Percentiles rank a stretch among this genome's conserved stretches.
phyloP scores from a whole-genome alignment of 495 filamentous ascomycete genomes.

The Rhizodiscina lignyota region DNA sequence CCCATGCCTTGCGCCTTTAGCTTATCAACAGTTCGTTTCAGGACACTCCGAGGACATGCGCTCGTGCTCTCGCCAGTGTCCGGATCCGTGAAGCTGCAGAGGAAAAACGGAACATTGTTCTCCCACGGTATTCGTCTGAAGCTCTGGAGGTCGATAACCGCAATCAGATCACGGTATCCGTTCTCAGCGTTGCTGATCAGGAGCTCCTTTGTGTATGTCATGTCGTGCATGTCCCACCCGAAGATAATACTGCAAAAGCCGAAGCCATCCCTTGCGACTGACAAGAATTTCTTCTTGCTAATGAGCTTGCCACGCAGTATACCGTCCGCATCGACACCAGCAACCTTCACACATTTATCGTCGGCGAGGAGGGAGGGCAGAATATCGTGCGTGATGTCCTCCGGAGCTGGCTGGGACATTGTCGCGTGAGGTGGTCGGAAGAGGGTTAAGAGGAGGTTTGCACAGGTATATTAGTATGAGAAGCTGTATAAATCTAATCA shows the following conservation, averaged over 20 bases:
- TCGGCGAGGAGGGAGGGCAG: constrained; percentile 48
- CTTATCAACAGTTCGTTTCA: constrained; percentile 53
- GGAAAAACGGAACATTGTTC: constrained; percentile 78
- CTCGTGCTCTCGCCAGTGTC: constrained; percentile 52
- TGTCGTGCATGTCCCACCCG: constrained; percentile 97
- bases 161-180: constrained; percentile 80
- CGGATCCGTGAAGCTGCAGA: constrained; percentile 74
- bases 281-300: constrained; percentile 90
- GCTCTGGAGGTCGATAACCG: constrained; percentile 61
- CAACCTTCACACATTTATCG: constrained; percentile 75
- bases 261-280: constrained; percentile 67
- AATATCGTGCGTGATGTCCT: constrained; percentile 38
- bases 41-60: constrained; percentile 65
- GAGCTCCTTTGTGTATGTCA: constrained; percentile 71
- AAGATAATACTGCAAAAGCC: constrained; percentile 96
- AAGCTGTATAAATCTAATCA: too few species aligned
- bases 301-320: constrained; percentile 84
- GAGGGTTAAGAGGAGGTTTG: constrained; percentile 5
- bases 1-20: constrained; percentile 44
- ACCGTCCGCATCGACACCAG: constrained; percentile 84
- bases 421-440: too few species aligned
- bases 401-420: constrained; percentile 4
- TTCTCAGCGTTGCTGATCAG: constrained; percentile 84
- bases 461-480: too few species aligned
- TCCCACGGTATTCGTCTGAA: constrained; percentile 95